These are phyloP conservation scores for Fusarium sp. DNA, from an alignment of 2,329 filamentous ascomycete species.

Conservation along the genomic window DNA sequence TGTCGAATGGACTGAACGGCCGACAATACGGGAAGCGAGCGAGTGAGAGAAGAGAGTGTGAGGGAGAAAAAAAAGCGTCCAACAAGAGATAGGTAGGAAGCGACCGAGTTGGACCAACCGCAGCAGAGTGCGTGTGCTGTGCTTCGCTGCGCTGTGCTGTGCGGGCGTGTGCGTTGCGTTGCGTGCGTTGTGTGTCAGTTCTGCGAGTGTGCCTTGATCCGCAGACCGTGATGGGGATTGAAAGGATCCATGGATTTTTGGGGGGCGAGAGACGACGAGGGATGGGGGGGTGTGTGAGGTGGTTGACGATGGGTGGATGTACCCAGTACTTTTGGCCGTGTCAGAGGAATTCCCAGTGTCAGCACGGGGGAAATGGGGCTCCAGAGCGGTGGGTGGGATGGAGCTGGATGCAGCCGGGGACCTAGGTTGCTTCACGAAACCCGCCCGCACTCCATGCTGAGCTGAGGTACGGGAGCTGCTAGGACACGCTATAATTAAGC, in stretches of 20 bases:
- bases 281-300: conserved; percentile 13
- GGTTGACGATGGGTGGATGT: conserved; percentile 12
- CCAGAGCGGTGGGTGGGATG: neutral
- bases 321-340: conserved; percentile 16
- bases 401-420: neutral
- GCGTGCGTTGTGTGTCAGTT: conserved; percentile 36
- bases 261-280: conserved; percentile 14
- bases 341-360: neutral
- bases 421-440: neutral
- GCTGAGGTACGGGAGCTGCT: neutral
- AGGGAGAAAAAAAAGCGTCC: neutral
- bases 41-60: conserved; percentile 21
- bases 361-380: conserved; percentile 14
- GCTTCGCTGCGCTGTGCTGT: conserved; percentile 4
- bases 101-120: conserved; percentile 17
- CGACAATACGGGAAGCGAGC: conserved; percentile 20
- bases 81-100: conserved; percentile 1
- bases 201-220: conserved; percentile 36
- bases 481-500: conserved; percentile 11
- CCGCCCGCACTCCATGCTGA: neutral
- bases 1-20: conserved; percentile 24
- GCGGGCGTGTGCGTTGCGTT: conserved; percentile 18
- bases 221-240: conserved; percentile 31
- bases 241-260: conserved; percentile 29
- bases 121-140: conserved; percentile 32